Evolutionary conservation across 495 filamentous ascomycete genomes (phyloP).

Genomic region (Patellaria atrata): DNA sequence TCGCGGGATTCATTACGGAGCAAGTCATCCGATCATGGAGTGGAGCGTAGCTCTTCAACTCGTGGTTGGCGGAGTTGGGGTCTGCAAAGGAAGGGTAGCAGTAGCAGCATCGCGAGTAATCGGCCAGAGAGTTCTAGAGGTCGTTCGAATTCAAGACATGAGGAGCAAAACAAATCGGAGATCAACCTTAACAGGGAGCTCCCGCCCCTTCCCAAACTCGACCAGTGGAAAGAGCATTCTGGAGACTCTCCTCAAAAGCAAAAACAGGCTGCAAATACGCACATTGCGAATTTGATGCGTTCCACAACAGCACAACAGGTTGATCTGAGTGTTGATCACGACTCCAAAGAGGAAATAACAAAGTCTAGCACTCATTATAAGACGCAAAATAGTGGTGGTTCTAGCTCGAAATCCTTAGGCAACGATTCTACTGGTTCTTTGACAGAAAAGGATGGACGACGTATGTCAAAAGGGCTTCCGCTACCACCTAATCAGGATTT

Average conservation of each 20-base stretch:
- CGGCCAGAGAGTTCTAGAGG: slow-evolving; percentile 14
- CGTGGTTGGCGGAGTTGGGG: slow-evolving; percentile 23
- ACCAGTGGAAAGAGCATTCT: slow-evolving; percentile 22
- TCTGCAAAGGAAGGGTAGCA: slow-evolving; percentile 17
- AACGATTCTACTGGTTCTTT: too few species aligned
- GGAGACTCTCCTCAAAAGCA: slow-evolving; percentile 5
- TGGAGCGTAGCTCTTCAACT: slow-evolving; percentile 8
- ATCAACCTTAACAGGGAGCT: slow-evolving; percentile 30
- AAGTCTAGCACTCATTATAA: too few species aligned
- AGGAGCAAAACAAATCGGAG: slow-evolving; percentile 13
- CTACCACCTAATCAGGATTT: too few species aligned
- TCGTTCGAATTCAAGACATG: slow-evolving; percentile 9
- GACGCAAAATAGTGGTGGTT: too few species aligned
- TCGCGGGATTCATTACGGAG: slow-evolving; percentile 12
- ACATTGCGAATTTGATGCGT: slow-evolving; percentile 24
- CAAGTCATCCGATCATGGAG: slow-evolving; percentile 4
- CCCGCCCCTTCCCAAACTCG: slow-evolving; percentile 28
- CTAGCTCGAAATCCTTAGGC: too few species aligned
- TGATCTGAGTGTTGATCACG: too few species aligned
- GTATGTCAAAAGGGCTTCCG: too few species aligned
- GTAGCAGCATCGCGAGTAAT: slow-evolving; percentile 11
- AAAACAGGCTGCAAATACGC: slow-evolving; percentile 9
- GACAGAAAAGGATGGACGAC: too few species aligned
- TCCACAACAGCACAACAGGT: too few species aligned
- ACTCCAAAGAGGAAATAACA: too few species aligned